Conservation (phyloP, 495 filamentous ascomycete genomes). For the Podospora anserina region DNA sequence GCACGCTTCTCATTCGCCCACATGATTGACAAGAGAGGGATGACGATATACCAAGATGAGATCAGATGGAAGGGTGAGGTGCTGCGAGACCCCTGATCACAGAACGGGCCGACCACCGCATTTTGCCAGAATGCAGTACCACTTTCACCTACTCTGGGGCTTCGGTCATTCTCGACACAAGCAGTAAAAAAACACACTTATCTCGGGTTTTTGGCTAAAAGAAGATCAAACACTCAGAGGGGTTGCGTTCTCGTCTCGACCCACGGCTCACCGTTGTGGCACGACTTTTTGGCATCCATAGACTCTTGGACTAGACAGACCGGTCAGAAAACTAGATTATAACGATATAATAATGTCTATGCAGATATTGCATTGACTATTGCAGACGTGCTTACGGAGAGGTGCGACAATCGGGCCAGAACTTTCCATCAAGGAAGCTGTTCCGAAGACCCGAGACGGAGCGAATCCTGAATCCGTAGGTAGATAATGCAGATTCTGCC, state of each 20-base stretch:
- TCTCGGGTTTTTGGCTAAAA: conserved; percentile 46
- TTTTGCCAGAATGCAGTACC: conserved; percentile 42
- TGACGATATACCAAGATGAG: neutral
- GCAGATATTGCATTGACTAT: conserved; percentile 5
- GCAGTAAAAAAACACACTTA: conserved; percentile 16
- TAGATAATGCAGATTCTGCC: conserved; percentile 15
- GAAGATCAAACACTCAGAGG: conserved; percentile 42
- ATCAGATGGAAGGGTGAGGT: neutral
- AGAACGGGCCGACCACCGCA: conserved; percentile 45
- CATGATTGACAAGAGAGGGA: neutral
- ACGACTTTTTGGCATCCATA: neutral
- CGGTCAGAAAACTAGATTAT: neutral
- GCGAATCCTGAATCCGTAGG: conserved; percentile 13
- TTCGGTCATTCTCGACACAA: conserved; percentile 18
- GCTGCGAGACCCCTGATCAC: conserved; percentile 15
- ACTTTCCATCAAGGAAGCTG: conserved; percentile 6
- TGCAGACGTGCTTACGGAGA: neutral
- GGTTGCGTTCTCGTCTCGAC: conserved; percentile 16
- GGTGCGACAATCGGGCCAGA: conserved; percentile 1
- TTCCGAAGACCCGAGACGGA: conserved; percentile 32
- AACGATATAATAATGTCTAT: neutral
- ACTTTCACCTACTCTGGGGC: conserved; percentile 17
- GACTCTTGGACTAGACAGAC: neutral
- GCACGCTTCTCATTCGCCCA: neutral
- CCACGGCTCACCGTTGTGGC: conserved; percentile 17